Evolutionary conservation across 495 filamentous ascomycete genomes (phyloP), one percentile per base, ranked within the genome.

Genomic region (Glonium stellatum): DNA sequence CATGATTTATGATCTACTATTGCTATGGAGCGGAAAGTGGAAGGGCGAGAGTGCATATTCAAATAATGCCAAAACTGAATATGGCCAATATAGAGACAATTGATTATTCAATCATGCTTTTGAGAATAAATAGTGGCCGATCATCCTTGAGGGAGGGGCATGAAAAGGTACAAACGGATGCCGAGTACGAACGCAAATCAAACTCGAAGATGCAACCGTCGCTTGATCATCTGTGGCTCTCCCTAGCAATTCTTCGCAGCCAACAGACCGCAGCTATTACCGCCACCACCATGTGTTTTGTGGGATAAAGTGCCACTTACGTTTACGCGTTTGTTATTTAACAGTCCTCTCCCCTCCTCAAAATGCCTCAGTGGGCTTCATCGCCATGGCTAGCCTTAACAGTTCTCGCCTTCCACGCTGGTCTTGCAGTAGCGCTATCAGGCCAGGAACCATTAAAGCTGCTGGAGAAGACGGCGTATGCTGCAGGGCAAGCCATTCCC

Each of bases 401-500:
- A 15, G 65, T 50, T 19, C 39, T 64, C 4, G 35, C 63, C 44
- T 72, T 72, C 57, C 67, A 63, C 63, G 59, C 62, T 23, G 36
- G 63, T 5, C 58, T 69, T 1, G 69, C 60, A 0, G 35, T 47
- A 2, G 69, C 67, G 12, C 15, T 66, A 27, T 65, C 69, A 0
- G 58, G 59, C 27, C 69, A 72, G 55, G 66, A 71, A 56, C 64
- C 67, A 13, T 55, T 70, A 3, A 59, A 69, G 25, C 10, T 35
- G n/a, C 31, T 22, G 34, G 56, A 53, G 27, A 55, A 62, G 46
- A 57, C 60, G 60, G 59, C 57, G 31, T 80, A 80, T 62, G 70
- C 70, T 54, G 66, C 72, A 56, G 76, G 75, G 8, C 67, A 76
- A 34, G 55, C 55, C 19, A 82, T 89, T 60, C 82, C 83, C 18